These are phyloP conservation scores for Wolfiporia cocos DNA, from an alignment of 1,284 basidiomycete species.

Conservation along the genomic window DNA sequence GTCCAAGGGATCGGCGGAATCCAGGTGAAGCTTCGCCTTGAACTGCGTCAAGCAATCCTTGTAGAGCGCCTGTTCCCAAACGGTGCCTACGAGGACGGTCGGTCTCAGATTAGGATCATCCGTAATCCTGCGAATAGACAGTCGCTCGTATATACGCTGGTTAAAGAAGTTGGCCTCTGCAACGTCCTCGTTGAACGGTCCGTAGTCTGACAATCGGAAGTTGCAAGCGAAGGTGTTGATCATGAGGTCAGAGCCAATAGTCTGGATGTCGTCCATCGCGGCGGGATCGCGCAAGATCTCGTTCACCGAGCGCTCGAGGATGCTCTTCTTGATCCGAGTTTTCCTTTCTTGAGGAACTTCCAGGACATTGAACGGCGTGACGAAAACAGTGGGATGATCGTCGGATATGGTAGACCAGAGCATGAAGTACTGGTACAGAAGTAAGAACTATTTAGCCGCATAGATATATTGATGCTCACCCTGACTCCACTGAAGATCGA, in stretches of 20 bases:
- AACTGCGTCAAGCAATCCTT: slow-evolving; percentile 26
- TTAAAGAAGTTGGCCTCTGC: slow-evolving; percentile 38
- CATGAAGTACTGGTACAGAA: neutral
- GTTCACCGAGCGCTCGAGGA: slow-evolving; percentile 26
- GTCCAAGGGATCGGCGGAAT: slow-evolving; percentile 23
- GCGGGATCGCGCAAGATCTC: slow-evolving; percentile 28
- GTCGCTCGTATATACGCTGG: slow-evolving; percentile 29
- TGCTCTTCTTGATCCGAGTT: slow-evolving; percentile 29
- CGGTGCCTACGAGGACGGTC: slow-evolving; percentile 31
- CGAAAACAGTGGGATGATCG: slow-evolving; percentile 23
- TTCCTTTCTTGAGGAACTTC: slow-evolving; percentile 26
- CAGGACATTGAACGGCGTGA: slow-evolving; percentile 32
- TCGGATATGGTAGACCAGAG: slow-evolving; percentile 22
- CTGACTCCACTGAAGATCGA: neutral
- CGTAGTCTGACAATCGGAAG: slow-evolving; percentile 28
- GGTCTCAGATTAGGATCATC: slow-evolving; percentile 24
- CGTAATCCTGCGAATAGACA: slow-evolving; percentile 1
- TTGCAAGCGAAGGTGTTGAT: slow-evolving; percentile 42
- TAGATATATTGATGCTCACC: slow-evolving; percentile 19
- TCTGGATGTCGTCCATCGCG: slow-evolving; percentile 25
- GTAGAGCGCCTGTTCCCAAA: slow-evolving; percentile 28
- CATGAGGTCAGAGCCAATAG: slow-evolving; percentile 35
- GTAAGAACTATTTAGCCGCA: slow-evolving; percentile 14
- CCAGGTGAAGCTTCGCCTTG: slow-evolving; percentile 32
- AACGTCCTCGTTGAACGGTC: slow-evolving; percentile 32